Base-by-base conservation (phyloP, 352 stramenopile genomes). In the Pythium plurisporium region DNA sequence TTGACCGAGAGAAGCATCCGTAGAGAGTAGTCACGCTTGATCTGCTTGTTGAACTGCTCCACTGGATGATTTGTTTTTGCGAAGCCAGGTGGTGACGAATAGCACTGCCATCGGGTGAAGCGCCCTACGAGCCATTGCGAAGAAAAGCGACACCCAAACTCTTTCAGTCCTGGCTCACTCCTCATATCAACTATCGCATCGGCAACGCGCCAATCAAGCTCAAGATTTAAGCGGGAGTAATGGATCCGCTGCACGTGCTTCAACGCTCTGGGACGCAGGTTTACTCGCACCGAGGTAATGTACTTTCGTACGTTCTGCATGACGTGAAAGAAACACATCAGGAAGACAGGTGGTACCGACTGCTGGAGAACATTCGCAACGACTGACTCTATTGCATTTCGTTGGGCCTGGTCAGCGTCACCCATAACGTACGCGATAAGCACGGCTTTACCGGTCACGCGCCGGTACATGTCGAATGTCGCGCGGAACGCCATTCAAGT, bases 281-380 rank as follows among this genome's bases (percentile, higher is more conserved):
- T 23, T 3, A 30, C 42, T 11, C n/a, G 25, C 37, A 71, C 12
- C 1, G 4, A 5, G 1, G 29, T 19, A 2, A 45, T 25, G 3
- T 44, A 36, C 27, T 67, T 58, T 29, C 40, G 33, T 0, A 66
- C n/a, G 6, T 73, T 69, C 0, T 20, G 30, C 15, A 67, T 61
- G 0, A 73, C 52, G 19, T 69, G 61, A 22, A 57, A 73, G 29
- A 53, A 73, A 27, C 49, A 70, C 57, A 69, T 69, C 0, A 64
- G 23, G 17, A 57, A 64, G 5, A 14, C 29, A 4, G 55, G 44
- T 19, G 22, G 20, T 30, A n/a, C 31, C 11, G 31, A 15, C 36
- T 42, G 36, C 1, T 17, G 6, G 10, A 20, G 33, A 12, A 10
- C 3, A 17, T 11, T 23, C 26, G n/a, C 9, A 2, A 49, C 19